These are phyloP conservation scores for Bolboschoenus planiculmis DNA, from an alignment of 176 grass and related monocot species.

Conservation along the genomic window DNA sequence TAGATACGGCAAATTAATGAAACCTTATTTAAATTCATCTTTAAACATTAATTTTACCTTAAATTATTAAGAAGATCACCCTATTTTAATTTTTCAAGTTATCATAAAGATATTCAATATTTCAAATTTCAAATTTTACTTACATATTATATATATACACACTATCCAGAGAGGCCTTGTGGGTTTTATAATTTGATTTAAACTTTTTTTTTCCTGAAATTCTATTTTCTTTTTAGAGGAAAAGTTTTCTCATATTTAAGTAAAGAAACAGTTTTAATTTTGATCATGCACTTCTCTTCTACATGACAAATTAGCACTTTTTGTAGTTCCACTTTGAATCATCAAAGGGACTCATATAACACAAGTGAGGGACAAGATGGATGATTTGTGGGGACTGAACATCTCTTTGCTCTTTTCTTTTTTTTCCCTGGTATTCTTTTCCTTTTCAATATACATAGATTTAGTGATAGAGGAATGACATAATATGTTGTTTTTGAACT, in stretches of 20 bases:
- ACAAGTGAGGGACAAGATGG: not conserved
- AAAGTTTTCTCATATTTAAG: not conserved
- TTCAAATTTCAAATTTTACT: not conserved
- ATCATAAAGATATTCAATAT: not conserved
- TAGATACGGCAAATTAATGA: not conserved
- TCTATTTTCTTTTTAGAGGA: not conserved
- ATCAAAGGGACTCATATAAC: not conserved
- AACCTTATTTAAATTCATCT: not conserved
- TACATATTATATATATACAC: not conserved
- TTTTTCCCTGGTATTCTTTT: not conserved
- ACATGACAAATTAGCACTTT: conserved; percentile 18
- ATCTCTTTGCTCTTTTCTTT: not conserved
- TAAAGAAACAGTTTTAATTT: not conserved
- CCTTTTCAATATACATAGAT: not conserved
- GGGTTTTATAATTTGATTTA: not conserved
- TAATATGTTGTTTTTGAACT: not conserved
- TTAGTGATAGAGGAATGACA: not conserved
- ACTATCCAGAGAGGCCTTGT: not conserved
- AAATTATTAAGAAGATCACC: not conserved
- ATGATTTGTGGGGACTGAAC: conserved; percentile 8
- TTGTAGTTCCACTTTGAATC: not conserved
- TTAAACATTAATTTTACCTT: not conserved
- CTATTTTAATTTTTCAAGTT: not conserved
- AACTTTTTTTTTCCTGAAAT: not conserved
- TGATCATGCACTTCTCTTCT: not conserved